These are phyloP conservation scores for Creolimax fragrantissima DNA, from an alignment of 78 protist genomes.

Conservation along the genomic window DNA sequence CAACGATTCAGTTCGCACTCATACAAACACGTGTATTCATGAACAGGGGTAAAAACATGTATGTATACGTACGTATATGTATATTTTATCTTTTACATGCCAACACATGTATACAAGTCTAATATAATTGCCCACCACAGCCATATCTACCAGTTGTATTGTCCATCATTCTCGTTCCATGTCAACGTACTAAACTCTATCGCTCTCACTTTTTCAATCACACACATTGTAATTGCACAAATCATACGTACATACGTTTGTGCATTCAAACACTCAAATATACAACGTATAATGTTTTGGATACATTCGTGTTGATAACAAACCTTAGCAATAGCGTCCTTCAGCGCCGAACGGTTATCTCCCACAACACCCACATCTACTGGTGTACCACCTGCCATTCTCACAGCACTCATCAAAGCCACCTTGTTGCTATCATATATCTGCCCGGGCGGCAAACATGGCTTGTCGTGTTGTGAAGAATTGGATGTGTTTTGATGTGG, in stretches of 20 bases:
- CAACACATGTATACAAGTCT: too few relatives aligned
- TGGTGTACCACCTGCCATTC: background rate
- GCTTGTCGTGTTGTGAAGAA: too few relatives aligned
- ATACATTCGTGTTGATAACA: background rate
- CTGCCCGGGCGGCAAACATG: background rate
- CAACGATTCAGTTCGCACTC: too few relatives aligned
- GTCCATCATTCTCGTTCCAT: too few relatives aligned
- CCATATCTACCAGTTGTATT: too few relatives aligned
- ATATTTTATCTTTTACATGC: background rate
- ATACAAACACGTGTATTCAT: background rate
- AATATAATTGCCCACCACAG: too few relatives aligned
- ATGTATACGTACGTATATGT: background rate
- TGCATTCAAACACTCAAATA: background rate
- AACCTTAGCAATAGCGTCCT: background rate
- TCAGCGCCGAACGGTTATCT: background rate
- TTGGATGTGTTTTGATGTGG: background rate
- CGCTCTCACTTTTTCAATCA: too few relatives aligned
- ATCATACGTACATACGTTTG: background rate
- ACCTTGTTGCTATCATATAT: constrained; percentile 1
- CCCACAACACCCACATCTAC: background rate
- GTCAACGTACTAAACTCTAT: too few relatives aligned
- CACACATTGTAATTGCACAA: too few relatives aligned
- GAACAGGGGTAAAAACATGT: background rate
- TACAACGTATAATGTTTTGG: background rate
- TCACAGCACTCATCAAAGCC: background rate